Base-by-base conservation (phyloP, 1,139 yeast genomes). In the Debaryomyces robertsiae region DNA sequence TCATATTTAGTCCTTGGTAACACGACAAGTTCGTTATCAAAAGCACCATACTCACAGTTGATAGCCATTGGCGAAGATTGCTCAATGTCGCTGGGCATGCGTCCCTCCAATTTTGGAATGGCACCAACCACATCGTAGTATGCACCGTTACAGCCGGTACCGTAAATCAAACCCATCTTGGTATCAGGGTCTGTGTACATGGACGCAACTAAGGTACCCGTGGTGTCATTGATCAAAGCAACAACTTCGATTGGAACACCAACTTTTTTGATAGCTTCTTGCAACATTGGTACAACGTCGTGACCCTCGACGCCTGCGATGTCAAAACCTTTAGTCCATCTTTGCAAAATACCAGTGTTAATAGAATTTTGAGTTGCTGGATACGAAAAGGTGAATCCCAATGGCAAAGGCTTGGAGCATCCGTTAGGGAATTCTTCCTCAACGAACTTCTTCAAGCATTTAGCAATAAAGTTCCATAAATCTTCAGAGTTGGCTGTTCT, bases 261-360 rank as follows among this genome's bases (percentile, higher is more conserved):
- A 49, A 73, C 65, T 55, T 76, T 76, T 50, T 78, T 69, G 50
- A 93, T 74, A 34, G 95, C 88, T 7, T 69, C 70, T 67, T 86
- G 95, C 56, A 93, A 78, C 85, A 91, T 75, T 48, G 96, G 95
- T 39, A 86, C 96, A 42, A 93, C 97, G 59, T 93, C 96, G 42
- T 86, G 77, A 47, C 97, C 97, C 72, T 93, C 98, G 41, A 93
- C 97, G 46, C 85, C 90, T 43, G 80, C 85, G 55, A 93, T 89
- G 63, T 93, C 96, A 67, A 88, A 93, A 50, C 98, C 98, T 73
- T 93, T 93, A 47, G 98, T 93, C 98, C 98, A 93, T 66, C 94
- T 80, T 74, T 89, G 96, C 61, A 93, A 77, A 43, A 87, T 65
- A 60, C 98, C 98, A 53, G 80, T 75, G 69, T 88, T 84, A 59